Conservation (phyloP, 2,329 filamentous ascomycete species). For the Fusarium algeriense region DNA sequence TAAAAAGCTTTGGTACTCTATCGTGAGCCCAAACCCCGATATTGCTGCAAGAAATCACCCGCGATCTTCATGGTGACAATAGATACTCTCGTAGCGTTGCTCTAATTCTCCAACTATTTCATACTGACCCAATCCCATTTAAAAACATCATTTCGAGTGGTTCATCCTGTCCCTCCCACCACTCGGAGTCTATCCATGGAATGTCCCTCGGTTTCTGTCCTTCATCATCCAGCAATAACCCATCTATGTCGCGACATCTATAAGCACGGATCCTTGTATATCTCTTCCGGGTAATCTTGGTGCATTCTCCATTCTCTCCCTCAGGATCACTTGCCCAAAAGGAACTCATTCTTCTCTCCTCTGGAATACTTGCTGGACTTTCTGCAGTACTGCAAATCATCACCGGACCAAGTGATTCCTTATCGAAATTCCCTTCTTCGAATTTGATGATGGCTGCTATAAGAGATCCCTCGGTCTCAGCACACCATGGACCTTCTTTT, state of each 20-base stretch:
- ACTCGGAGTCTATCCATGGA: not conserved
- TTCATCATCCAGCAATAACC: not conserved
- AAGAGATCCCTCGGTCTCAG: conserved; percentile 16
- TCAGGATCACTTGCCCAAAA: conserved; percentile 1
- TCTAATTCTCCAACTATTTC: not conserved
- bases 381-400: not conserved
- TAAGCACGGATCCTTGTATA: not conserved
- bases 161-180: not conserved
- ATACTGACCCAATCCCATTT: not conserved
- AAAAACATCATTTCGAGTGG: not conserved
- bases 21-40: too few relatives aligned
- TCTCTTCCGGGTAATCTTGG: not conserved
- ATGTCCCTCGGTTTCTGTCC: not conserved
- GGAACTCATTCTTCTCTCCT: not conserved
- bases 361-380: not conserved
- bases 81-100: too few relatives aligned
- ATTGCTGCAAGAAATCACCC: too few relatives aligned
- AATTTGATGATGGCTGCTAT: conserved; percentile 6
- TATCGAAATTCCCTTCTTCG: conserved; percentile 12
- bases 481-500: conserved; percentile 37
- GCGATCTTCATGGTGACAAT: too few relatives aligned
- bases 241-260: not conserved
- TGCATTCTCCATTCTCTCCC: not conserved
- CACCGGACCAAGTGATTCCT: not conserved
- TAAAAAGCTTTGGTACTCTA: too few relatives aligned